These are phyloP conservation scores for Colletotrichum orbiculare DNA, from an alignment of 2,329 filamentous ascomycete species.

Conservation along the genomic window DNA sequence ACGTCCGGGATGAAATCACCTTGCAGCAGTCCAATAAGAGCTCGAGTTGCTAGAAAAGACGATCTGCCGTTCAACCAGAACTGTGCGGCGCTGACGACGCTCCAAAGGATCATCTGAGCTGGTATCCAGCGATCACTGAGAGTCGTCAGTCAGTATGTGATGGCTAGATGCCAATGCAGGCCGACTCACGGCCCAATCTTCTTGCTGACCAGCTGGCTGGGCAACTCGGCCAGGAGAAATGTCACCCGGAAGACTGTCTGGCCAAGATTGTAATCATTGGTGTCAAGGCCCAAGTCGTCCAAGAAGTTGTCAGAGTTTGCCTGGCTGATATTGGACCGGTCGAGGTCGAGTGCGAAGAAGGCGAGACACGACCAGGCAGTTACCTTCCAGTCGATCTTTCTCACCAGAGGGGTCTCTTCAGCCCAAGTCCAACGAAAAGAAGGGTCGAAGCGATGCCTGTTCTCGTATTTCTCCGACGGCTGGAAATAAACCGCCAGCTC, in stretches of 20 bases:
- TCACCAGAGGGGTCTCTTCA: not conserved
- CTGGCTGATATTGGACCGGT: conserved; percentile 25
- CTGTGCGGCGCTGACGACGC: conserved; percentile 28
- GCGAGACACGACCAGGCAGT: conserved; percentile 15
- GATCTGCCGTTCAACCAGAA: conserved; percentile 48
- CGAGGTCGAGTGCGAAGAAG: conserved; percentile 11
- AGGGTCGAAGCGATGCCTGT: conserved; percentile 34
- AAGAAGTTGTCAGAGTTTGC: conserved; percentile 46
- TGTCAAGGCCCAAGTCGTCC: conserved; percentile 50
- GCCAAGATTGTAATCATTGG: conserved; percentile 62
- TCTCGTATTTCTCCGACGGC: conserved; percentile 38
- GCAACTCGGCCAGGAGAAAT: conserved; percentile 68
- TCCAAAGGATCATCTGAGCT: conserved; percentile 38
- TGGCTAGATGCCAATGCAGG: too few relatives aligned
- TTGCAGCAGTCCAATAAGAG: conserved; percentile 54
- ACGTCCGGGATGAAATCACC: conserved; percentile 55
- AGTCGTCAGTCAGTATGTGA: not conserved
- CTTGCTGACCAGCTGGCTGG: conserved; percentile 70
- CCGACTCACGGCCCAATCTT: conserved; percentile 45
- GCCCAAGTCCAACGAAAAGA: conserved; percentile 10
- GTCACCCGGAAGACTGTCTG: conserved; percentile 64
- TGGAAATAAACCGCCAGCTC: conserved; percentile 50
- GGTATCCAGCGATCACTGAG: conserved; percentile 45
- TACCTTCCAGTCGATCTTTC: conserved; percentile 7
- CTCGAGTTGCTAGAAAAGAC: conserved; percentile 51